phyloP scores from a whole-genome alignment of 129 eudicot genomes.

The Pittosporum tobira region DNA sequence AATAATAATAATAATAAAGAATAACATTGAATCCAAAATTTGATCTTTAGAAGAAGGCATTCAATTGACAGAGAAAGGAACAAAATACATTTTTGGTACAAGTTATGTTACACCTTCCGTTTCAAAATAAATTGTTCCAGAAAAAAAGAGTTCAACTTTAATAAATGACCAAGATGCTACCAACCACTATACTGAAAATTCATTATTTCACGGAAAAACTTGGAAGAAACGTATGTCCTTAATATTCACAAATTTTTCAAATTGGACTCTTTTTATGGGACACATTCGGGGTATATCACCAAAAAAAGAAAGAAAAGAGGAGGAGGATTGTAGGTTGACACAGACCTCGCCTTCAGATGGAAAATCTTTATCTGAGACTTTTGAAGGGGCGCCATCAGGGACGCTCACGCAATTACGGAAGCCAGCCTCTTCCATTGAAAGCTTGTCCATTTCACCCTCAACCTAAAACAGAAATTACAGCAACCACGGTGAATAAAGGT shows the following conservation, averaged over 20 bases:
- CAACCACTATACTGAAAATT: no score
- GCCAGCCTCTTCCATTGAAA: conserved; percentile 98
- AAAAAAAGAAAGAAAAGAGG: not conserved
- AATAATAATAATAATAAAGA: no score
- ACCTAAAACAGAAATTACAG: conserved; percentile 38
- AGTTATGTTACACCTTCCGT: no score
- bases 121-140: no score
- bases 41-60: not conserved
- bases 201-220: no score
- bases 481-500: not conserved
- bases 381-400: conserved; percentile 96
- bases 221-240: no score
- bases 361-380: conserved; percentile 52
- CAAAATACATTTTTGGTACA: not conserved
- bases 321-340: not conserved
- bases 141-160: no score
- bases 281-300: no score
- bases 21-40: not conserved
- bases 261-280: no score
- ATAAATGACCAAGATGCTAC: no score
- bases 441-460: conserved; percentile 99
- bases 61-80: not conserved
- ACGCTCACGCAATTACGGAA: conserved; percentile 89
- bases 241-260: no score
- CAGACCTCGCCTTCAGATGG: conserved; percentile 54